phyloP scores from a whole-genome alignment of 2,329 filamentous ascomycete genomes.

The Nemania sp. region DNA sequence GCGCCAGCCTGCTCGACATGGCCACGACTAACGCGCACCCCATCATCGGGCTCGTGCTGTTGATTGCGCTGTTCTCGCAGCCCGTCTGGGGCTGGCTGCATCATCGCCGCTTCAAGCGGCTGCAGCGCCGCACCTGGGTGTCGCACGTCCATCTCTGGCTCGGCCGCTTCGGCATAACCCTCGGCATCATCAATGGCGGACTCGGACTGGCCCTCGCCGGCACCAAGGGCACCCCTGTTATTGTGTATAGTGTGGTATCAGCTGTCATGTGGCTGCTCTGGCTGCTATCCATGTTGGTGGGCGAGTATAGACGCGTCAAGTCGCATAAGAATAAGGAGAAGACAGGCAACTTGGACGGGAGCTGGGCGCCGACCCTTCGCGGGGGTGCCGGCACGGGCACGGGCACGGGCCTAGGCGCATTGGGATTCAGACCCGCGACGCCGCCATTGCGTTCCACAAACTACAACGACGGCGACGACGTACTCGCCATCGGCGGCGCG shows the following conservation, averaged over 20 bases:
- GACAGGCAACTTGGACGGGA: not conserved
- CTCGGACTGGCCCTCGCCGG: conserved; percentile 46
- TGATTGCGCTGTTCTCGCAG: conserved; percentile 46
- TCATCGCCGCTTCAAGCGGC: conserved; percentile 45
- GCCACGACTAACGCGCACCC: conserved; percentile 46
- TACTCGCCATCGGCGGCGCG: too few species aligned
- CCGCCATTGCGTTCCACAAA: too few species aligned
- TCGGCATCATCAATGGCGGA: conserved; percentile 51
- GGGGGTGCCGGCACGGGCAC: not conserved
- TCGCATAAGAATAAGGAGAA: not conserved
- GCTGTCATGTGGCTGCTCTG: conserved; percentile 44
- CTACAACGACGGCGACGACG: too few species aligned
- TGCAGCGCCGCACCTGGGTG: conserved; percentile 45
- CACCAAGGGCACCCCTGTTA: conserved; percentile 34
- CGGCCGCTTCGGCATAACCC: conserved; percentile 44
- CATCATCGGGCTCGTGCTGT: conserved; percentile 50
- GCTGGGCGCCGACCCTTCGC: not conserved
- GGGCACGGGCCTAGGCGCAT: too few species aligned
- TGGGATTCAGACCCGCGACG: not conserved
- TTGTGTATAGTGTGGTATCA: conserved; percentile 46
- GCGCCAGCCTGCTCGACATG: conserved; percentile 34
- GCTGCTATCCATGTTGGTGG: conserved; percentile 40
- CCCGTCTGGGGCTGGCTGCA: conserved; percentile 48
- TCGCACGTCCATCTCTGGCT: conserved; percentile 49
- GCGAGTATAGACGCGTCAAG: conserved; percentile 35